Evolutionary conservation across 306 rosid genomes (phyloP).

Genomic region (Amphicarpaea edgeworthii): DNA sequence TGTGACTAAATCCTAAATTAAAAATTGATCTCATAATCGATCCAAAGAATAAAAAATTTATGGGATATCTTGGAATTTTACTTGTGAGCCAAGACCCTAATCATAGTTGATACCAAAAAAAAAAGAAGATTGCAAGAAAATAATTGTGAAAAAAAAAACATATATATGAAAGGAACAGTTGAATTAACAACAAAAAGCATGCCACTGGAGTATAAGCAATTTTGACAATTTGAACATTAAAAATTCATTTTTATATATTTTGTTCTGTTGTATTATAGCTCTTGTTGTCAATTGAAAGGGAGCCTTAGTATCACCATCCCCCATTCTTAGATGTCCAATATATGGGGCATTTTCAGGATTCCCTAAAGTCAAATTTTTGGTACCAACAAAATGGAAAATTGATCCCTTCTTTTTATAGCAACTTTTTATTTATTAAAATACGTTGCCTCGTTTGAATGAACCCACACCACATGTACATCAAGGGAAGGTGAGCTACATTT

Average conservation of each 20-base stretch:
- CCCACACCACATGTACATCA: neutral
- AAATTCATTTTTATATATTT: too few species aligned
- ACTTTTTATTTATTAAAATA: neutral
- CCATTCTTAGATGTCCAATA: neutral
- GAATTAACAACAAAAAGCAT: neutral
- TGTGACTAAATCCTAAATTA: too few species aligned
- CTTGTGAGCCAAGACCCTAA: too few species aligned
- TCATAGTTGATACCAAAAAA: too few species aligned
- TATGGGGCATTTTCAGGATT: neutral
- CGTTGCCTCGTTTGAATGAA: slow-evolving; percentile 32
- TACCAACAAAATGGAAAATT: slow-evolving; percentile 7
- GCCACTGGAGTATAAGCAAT: neutral
- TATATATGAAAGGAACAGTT: too few species aligned
- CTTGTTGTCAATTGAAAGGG: neutral
- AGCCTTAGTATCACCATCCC: neutral
- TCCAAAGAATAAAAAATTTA: too few species aligned
- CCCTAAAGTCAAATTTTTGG: neutral
- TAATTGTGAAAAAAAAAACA: too few species aligned
- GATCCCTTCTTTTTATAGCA: neutral
- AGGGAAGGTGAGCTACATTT: slow-evolving; percentile 10
- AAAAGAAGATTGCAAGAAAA: too few species aligned
- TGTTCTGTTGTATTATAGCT: too few species aligned
- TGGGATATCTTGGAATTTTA: too few species aligned
- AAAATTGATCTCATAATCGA: too few species aligned
- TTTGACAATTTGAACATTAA: too few species aligned